phyloP scores from a whole-genome alignment of 768 basidiomycete species.

The Calocybe indica region DNA sequence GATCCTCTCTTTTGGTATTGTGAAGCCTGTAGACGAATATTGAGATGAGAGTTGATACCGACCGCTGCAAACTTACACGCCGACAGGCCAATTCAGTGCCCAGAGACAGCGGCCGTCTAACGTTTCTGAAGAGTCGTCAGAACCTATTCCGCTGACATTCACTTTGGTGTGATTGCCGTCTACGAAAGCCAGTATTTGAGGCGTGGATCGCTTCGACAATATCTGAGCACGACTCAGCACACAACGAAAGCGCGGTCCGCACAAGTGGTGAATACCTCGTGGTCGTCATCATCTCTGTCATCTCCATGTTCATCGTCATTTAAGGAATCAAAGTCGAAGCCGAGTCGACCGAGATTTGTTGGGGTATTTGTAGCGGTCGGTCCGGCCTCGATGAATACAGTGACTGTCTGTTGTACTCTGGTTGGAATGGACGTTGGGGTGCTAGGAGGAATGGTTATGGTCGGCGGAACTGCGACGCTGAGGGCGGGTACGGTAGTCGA shows the following conservation, averaged over 20 bases:
- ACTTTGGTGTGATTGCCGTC: conserved; percentile 16
- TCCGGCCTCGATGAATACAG: conserved; percentile 18
- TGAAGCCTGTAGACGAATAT: conserved; percentile 37
- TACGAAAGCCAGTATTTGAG: conserved; percentile 12
- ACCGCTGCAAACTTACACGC: conserved; percentile 40
- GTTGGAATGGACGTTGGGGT: not conserved
- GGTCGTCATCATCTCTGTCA: conserved; percentile 8
- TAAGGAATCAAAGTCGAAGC: not conserved
- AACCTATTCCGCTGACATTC: conserved; percentile 28
- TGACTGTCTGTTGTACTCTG: conserved; percentile 13
- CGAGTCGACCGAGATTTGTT: no score
- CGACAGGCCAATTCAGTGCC: conserved; percentile 65
- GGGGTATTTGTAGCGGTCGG: conserved; percentile 3
- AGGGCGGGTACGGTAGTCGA: no score
- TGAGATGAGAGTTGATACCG: not conserved
- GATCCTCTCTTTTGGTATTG: conserved; percentile 73
- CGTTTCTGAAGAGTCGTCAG: conserved; percentile 24
- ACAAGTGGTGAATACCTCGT: conserved; percentile 2
- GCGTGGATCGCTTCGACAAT: conserved; percentile 8
- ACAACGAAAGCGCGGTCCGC: not conserved
- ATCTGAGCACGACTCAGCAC: not conserved
- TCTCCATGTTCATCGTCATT: conserved; percentile 12
- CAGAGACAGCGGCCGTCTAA: conserved; percentile 46
- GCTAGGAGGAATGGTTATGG: conserved; percentile 5
- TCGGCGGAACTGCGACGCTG: conserved; percentile 6